Conservation (phyloP, 1,284 basidiomycete species). For the Anthracocystis setariae region DNA sequence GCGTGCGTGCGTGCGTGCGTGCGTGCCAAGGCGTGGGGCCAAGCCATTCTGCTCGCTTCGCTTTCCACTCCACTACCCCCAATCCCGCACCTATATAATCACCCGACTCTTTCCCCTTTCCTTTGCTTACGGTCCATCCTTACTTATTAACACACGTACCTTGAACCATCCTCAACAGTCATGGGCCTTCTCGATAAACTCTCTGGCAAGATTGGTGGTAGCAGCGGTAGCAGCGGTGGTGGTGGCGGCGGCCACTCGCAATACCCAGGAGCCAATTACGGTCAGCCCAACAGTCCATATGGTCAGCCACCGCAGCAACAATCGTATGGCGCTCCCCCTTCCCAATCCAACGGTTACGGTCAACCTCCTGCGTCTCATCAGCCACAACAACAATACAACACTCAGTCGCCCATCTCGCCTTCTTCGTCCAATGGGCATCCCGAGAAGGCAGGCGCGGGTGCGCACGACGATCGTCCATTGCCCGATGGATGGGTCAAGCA, state of each 20-base stretch:
- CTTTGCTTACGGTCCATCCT: no score
- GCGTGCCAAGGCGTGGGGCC: no score
- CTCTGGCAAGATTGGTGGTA: conserved; percentile 48
- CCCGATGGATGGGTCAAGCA: conserved; percentile 64
- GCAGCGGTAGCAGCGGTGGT: conserved; percentile 17
- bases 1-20: no score
- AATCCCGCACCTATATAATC: no score
- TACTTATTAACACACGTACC: not conserved
- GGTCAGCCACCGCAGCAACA: conserved; percentile 15
- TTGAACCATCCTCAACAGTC: not conserved
- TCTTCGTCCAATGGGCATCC: not conserved
- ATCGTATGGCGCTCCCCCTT: conserved; percentile 1
- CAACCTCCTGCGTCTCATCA: conserved; percentile 17
- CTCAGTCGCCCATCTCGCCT: conserved; percentile 2
- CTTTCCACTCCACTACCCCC: no score
- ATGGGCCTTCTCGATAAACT: conserved; percentile 63
- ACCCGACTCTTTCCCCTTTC: no score
- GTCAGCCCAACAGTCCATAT: conserved; percentile 28
- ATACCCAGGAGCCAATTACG: conserved; percentile 11
- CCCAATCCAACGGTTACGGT: not conserved
- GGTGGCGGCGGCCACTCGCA: conserved; percentile 5
- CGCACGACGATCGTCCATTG: conserved; percentile 50
- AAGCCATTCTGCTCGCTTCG: no score
- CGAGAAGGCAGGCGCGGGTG: conserved; percentile 30
- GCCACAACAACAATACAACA: conserved; percentile 7